These are phyloP conservation scores for Aquilaria agallochum DNA, from an alignment of 441 rosid species.

Conservation along the genomic window DNA sequence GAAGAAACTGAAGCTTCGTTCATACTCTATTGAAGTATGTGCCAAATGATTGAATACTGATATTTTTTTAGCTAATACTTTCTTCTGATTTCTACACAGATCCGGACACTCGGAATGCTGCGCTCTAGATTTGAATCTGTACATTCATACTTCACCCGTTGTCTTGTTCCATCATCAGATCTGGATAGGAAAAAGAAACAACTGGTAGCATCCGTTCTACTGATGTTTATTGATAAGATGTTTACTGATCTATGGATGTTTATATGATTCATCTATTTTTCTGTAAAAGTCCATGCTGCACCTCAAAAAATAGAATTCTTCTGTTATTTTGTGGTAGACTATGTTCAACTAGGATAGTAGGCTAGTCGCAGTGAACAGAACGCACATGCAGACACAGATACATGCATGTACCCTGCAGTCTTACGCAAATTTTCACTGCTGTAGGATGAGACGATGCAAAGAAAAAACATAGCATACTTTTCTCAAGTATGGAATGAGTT, in stretches of 20 bases:
- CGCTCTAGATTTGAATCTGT: slow-evolving; percentile 79
- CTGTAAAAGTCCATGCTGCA: no score
- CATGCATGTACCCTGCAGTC: no score
- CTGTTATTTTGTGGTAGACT: no score
- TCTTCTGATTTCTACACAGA: slow-evolving; percentile 35
- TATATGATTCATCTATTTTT: no score
- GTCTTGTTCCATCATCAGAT: slow-evolving; percentile 52
- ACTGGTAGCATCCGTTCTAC: slow-evolving; percentile 27
- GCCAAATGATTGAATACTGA: no score
- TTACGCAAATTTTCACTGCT: no score
- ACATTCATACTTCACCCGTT: slow-evolving; percentile 55
- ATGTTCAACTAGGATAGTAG: no score
- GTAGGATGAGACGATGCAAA: slow-evolving; percentile 48
- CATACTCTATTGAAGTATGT: background rate
- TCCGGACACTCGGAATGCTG: slow-evolving; percentile 94
- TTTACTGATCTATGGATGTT: no score
- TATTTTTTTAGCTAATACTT: background rate
- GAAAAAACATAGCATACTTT: slow-evolving; percentile 55
- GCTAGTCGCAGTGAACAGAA: no score
- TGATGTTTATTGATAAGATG: background rate
- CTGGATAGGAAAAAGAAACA: slow-evolving; percentile 23
- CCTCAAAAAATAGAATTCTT: no score
- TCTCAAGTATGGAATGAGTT: slow-evolving; percentile 90
- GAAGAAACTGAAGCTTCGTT: slow-evolving; percentile 1
- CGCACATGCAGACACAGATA: no score